Base-by-base conservation (phyloP, 345 rosid genomes). In the Viola odorata region DNA sequence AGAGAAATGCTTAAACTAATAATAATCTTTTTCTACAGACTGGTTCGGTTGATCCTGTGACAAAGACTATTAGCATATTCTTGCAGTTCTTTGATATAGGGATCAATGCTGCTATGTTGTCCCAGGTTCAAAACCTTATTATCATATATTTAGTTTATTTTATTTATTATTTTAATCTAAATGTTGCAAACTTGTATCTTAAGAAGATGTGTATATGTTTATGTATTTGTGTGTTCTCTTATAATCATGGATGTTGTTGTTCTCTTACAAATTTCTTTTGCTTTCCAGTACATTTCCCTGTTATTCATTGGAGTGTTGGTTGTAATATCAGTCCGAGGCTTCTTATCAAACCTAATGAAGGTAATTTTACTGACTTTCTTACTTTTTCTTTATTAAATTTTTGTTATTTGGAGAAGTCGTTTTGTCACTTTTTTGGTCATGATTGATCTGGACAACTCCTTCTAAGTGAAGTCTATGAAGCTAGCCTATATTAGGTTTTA, bases 21-120 rank as follows among this genome's bases (percentile, higher is more conserved):
- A 41, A 39, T 50, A 51, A 57, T 73, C 55, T 72, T 49, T 48
- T 75, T 77, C 64, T 76, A 42, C 95, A 92, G 97, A 91, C 96
- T 57, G 97, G 97, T 52, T 87, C 96, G 6, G 90, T 89, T 62
- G 98, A 92, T 74, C 97, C 96, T 69, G 97, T 89, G 64, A 92
- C 97, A 37, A 85, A 59, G 87, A 85, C 89, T 55, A 84, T 85
- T 67, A 92, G 86, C 81, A 85, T 92, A 75, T 84, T 87, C 72
- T 83, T 92, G 78, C 94, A 77, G 74, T 87, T 78, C 53, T 92
- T 92, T 77, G 98, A 92, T 75, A 92, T 87, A 62, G 98, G 98
- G 71, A 89, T 89, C 41, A 71, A 92, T 82, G 98, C 88, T 40
- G 66, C 94, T 45, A 70, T 92, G 73, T 71, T 89, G 40, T 92